Evolutionary conservation across 306 rosid genomes (phyloP).

Genomic region (Sphenostylis stenocarpa): DNA sequence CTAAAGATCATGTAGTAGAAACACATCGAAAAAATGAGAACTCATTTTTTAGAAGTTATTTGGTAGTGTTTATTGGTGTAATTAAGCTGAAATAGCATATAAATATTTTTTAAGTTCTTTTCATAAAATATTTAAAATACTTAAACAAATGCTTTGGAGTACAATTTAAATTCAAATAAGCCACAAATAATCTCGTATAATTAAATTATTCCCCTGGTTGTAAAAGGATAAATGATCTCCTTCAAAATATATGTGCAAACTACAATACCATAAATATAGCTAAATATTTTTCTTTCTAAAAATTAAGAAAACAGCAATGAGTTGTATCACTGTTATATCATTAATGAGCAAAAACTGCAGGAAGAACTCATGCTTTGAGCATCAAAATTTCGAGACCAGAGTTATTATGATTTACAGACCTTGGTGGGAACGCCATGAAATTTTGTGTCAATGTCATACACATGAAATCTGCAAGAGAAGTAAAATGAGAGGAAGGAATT

Average conservation of each 20-base stretch:
- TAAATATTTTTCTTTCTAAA: neutral
- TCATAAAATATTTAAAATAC: neutral
- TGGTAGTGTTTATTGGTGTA: neutral
- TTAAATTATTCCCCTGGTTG: neutral
- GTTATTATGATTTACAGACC: conserved; percentile 48
- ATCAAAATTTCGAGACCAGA: neutral
- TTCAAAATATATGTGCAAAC: neutral
- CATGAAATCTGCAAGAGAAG: conserved; percentile 54
- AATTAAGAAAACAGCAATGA: neutral
- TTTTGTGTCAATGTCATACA: conserved; percentile 79
- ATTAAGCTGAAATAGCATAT: neutral
- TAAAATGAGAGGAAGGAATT: conserved; percentile 1
- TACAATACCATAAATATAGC: neutral
- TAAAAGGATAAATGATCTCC: neutral
- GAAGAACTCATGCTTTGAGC: neutral
- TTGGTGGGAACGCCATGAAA: conserved; percentile 57
- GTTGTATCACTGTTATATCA: conserved; percentile 4
- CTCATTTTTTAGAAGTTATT: neutral
- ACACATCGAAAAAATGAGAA: no score
- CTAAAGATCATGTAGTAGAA: neutral
- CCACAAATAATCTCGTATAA: neutral
- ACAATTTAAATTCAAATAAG: neutral
- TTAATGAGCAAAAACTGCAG: neutral
- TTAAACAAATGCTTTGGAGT: neutral
- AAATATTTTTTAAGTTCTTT: neutral